Base-by-base conservation (phyloP, 257 asterid genomes). In the Nicotiana paniculata region DNA sequence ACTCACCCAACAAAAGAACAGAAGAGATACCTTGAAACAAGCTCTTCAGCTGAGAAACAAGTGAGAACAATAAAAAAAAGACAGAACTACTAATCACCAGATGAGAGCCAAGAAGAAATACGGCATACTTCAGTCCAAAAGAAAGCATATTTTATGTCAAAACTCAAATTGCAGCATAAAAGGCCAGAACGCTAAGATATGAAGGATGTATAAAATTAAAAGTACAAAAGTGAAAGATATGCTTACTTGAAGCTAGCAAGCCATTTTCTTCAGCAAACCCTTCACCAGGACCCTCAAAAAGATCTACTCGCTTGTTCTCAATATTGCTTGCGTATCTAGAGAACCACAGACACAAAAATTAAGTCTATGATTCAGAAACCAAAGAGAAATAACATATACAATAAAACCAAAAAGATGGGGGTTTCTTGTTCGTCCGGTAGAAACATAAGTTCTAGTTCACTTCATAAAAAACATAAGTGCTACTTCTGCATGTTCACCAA, bases 221-320 rank as follows among this genome's bases (percentile, higher is more conserved):
- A 13, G 66, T 39, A 26, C 68, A 70, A 55, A 37, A 67, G 39
- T 2, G 24, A 77, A 53, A 78, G 80, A 46, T 81, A 80, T 82
- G 77, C 94, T 90, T 90, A 96, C 99, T 84, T 51, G 99, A 96
- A 88, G 99, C 97, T 79, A 94, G 97, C 90, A 91, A 88, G 64
- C 87, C 96, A 86, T 94, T 96, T 24, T 96, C 99, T 89, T 96
- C 98, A 28, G 89, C 93, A 87, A 88, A 90, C 62, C 97, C 97
- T 93, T 94, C 99, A 63, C 91, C 91, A 28, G 99, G 97, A 63
- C 97, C 98, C 88, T 94, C 99, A 54, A 96, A 96, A 81, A 96
- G 93, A 88, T 96, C 99, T 85, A 90, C 97, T 79, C 97, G 90
- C 88, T 90, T 96, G 94, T 90, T 91, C 43, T 96, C 98, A 81